A percentile compares a stretch with the other conserved stretches of the same genome.
These are phyloP conservation scores for Hammondia hammondi DNA, from an alignment of 169 alveolate genomes.

Conservation along the genomic window DNA sequence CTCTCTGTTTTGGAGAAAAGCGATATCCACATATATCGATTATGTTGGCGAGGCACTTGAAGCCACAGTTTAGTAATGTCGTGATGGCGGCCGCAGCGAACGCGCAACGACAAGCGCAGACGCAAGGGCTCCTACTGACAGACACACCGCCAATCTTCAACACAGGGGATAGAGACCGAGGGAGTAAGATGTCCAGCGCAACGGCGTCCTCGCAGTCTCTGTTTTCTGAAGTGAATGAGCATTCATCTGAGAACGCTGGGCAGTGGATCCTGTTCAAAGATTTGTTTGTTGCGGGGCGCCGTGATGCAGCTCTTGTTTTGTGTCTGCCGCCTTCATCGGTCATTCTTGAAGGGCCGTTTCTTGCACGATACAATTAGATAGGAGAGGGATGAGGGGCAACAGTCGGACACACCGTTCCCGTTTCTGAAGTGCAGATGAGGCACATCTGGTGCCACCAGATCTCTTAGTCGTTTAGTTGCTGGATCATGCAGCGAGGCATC, in stretches of 20 bases:
- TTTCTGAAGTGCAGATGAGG: too few species aligned
- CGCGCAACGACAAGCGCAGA: neutral
- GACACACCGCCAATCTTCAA: neutral
- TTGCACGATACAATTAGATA: neutral
- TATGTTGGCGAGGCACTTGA: neutral
- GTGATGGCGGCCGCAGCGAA: neutral
- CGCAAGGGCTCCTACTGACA: neutral
- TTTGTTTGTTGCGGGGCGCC: neutral
- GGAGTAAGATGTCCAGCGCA: neutral
- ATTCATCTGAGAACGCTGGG: neutral
- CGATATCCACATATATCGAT: neutral
- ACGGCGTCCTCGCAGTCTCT: neutral
- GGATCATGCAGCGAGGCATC: too few species aligned
- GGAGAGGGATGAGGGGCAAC: too few species aligned
- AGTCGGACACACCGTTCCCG: too few species aligned
- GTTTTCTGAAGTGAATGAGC: neutral
- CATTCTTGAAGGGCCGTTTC: neutral
- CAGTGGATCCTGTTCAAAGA: constrained; percentile 7
- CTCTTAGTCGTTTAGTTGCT: too few species aligned
- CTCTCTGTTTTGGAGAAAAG: neutral
- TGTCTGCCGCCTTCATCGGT: neutral
- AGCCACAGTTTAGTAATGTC: neutral
- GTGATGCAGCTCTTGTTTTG: neutral
- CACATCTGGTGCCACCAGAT: too few species aligned
- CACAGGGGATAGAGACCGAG: neutral